These are phyloP conservation scores for Passalora sequoiae DNA, from an alignment of 2,329 filamentous ascomycete genomes.

Conservation along the genomic window DNA sequence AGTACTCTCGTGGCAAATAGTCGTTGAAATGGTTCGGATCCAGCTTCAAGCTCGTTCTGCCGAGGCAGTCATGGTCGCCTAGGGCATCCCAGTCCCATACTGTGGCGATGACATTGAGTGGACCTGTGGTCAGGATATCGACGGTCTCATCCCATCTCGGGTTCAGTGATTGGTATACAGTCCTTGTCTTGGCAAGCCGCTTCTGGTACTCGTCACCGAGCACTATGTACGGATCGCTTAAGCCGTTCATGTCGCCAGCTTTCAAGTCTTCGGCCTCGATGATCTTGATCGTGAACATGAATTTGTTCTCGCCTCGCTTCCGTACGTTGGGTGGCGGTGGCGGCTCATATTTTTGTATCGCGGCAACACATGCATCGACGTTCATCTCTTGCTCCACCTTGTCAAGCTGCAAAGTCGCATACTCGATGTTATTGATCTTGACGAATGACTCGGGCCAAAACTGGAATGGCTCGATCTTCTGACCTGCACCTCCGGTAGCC, in stretches of 20 bases:
- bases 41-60: constrained; percentile 93
- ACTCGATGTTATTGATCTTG: constrained; percentile 97
- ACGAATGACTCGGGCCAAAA: constrained; percentile 95
- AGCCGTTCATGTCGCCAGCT: constrained; percentile 91
- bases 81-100: constrained; percentile 98
- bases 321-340: constrained; percentile 62
- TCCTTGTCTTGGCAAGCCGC: constrained; percentile 86
- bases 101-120: constrained; percentile 91
- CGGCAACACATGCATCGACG: constrained; percentile 80
- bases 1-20: constrained; percentile 92
- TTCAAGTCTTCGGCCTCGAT: constrained; percentile 97
- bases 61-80: constrained; percentile 95
- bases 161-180: constrained; percentile 84
- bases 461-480: constrained; percentile 93
- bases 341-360: constrained; percentile 69
- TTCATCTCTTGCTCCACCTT: constrained; percentile 85
- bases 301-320: constrained; percentile 64
- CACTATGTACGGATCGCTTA: constrained; percentile 94
- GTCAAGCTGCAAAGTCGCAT: constrained; percentile 85
- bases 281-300: constrained; percentile 97
- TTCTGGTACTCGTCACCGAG: constrained; percentile 97
- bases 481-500: constrained; percentile 63
- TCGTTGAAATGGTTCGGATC: constrained; percentile 96
- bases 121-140: constrained; percentile 86
- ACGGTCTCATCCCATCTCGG: constrained; percentile 96